Percentiles rank a stretch among this genome's conserved stretches.
phyloP scores from a whole-genome alignment of 1,139 yeast genomes.

The Hanseniaspora uvarum region DNA sequence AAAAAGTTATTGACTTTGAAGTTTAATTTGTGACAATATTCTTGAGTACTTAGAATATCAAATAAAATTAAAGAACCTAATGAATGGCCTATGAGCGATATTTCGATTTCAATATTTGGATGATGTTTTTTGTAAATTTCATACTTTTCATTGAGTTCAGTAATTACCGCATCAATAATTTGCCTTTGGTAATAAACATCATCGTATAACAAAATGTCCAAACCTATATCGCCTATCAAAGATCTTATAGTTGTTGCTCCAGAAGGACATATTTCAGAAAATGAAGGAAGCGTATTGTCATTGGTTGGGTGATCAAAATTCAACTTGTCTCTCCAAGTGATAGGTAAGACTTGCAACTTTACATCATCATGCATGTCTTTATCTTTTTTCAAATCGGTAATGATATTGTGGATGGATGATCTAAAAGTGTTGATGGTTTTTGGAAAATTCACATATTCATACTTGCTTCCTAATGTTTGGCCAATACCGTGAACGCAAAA shows the following conservation, averaged over 20 bases:
- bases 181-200: slow-evolving; percentile 60
- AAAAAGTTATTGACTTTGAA: slow-evolving; percentile 70
- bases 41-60: slow-evolving; percentile 54
- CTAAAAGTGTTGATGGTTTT: slow-evolving; percentile 72
- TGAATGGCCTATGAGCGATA: slow-evolving; percentile 82
- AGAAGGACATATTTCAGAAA: slow-evolving; percentile 67
- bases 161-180: slow-evolving; percentile 55
- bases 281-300: slow-evolving; percentile 42
- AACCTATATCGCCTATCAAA: slow-evolving; percentile 71
- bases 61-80: slow-evolving; percentile 78
- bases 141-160: slow-evolving; percentile 63
- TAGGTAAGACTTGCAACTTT: slow-evolving; percentile 64
- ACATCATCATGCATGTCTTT: slow-evolving; percentile 34
- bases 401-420: slow-evolving; percentile 50
- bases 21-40: slow-evolving; percentile 35
- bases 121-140: slow-evolving; percentile 48
- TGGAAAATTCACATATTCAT: slow-evolving; percentile 74
- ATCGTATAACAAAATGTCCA: slow-evolving; percentile 76
- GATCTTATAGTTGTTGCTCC: slow-evolving; percentile 70
- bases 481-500: slow-evolving; percentile 92
- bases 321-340: slow-evolving; percentile 65
- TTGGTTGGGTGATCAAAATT: slow-evolving; percentile 45
- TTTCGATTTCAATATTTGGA: slow-evolving; percentile 68
- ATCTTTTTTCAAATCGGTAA: slow-evolving; percentile 38
- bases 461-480: slow-evolving; percentile 69